Evolutionary conservation across 1,284 basidiomycete species (phyloP).

Genomic region (Singerocomus inundabilis): DNA sequence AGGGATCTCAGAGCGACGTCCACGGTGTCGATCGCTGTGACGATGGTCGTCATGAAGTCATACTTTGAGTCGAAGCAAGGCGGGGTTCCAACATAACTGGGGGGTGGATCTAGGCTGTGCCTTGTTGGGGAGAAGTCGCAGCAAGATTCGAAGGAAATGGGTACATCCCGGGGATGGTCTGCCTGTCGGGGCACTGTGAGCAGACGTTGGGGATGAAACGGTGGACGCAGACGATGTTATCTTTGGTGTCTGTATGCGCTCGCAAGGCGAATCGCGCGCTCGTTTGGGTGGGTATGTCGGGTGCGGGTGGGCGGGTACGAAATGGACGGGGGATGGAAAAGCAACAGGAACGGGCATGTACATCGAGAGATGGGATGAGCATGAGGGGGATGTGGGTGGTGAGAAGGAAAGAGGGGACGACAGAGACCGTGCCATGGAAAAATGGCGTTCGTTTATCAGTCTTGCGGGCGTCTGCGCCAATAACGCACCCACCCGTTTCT

Average conservation of each 20-base stretch:
- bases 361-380: slow-evolving; percentile 25
- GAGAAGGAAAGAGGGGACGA: slow-evolving; percentile 5
- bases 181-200: slow-evolving; percentile 15
- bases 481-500: slow-evolving; percentile 9
- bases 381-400: slow-evolving; percentile 14
- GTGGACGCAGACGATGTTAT: slow-evolving; percentile 16
- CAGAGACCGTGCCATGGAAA: slow-evolving; percentile 20
- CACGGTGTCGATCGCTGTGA: slow-evolving; percentile 45
- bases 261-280: slow-evolving; percentile 7
- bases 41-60: slow-evolving; percentile 42
- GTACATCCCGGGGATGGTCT: slow-evolving; percentile 18
- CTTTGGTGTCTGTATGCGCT: not conserved
- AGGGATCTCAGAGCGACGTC: slow-evolving; percentile 48
- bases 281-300: not conserved
- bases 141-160: slow-evolving; percentile 33
- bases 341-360: slow-evolving; percentile 23
- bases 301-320: too few species aligned
- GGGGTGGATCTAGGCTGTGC: slow-evolving; percentile 33
- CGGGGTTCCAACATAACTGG: slow-evolving; percentile 40
- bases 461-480: slow-evolving; percentile 19
- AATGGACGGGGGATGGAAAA: slow-evolving; percentile 23
- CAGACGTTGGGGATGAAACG: not conserved
- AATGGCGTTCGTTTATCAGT: slow-evolving; percentile 35
- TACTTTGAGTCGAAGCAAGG: slow-evolving; percentile 15
- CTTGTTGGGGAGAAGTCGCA: slow-evolving; percentile 29